These are phyloP conservation scores for Chlamydomonas reinhardtii DNA, from an alignment of 163 green algal genomes.

Conservation along the genomic window DNA sequence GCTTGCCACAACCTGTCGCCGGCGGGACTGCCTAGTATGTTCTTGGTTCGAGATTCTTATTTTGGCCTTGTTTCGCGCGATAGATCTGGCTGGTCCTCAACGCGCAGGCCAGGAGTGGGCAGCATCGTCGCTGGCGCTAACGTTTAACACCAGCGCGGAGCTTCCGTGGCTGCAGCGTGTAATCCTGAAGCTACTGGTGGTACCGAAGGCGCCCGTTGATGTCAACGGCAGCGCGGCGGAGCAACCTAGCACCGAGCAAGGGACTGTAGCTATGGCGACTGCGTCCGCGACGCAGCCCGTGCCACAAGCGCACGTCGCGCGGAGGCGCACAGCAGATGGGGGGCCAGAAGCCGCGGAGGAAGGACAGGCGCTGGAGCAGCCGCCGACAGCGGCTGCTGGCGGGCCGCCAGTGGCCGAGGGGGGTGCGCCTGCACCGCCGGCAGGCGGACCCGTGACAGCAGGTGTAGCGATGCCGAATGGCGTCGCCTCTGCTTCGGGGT, in stretches of 20 bases:
- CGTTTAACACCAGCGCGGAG: constrained; percentile 34
- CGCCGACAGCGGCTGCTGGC: too few relatives aligned
- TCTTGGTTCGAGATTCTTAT: too few relatives aligned
- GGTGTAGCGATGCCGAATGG: too few relatives aligned
- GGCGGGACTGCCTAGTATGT: too few relatives aligned
- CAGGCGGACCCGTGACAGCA: too few relatives aligned
- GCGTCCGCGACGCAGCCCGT: constrained; percentile 14
- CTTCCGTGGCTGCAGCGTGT: constrained; percentile 42
- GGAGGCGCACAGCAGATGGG: neutral
- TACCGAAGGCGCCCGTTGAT: constrained; percentile 42
- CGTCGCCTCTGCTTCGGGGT: too few relatives aligned
- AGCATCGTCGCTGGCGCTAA: constrained; percentile 22
- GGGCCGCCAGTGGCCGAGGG: neutral
- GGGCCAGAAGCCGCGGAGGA: neutral
- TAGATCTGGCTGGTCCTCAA: too few relatives aligned
- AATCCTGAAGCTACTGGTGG: constrained; percentile 27
- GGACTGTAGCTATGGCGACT: constrained; percentile 36
- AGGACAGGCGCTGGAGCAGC: neutral
- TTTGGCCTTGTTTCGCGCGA: too few relatives aligned
- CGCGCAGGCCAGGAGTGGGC: constrained; percentile 18
- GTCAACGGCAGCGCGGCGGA: constrained; percentile 3
- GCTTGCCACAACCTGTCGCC: too few relatives aligned
- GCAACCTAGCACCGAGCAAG: too few relatives aligned
- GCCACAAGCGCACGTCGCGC: constrained; percentile 9
- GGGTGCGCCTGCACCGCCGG: too few relatives aligned